phyloP scores from a whole-genome alignment of 208 protist species.

The Leishmania braziliensis region DNA sequence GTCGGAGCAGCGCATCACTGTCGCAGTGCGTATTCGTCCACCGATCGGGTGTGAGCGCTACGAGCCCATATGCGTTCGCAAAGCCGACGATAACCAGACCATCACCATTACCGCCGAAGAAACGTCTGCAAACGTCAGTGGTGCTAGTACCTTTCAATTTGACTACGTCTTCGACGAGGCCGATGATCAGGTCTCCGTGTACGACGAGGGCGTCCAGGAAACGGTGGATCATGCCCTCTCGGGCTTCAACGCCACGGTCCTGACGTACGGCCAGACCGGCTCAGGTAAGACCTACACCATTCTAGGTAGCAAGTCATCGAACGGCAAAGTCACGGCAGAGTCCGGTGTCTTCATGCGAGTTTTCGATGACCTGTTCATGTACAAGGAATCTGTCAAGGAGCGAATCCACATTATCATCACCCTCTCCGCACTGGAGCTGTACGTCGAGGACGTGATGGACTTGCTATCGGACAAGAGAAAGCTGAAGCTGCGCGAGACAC shows the following conservation, averaged over 20 bases:
- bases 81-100: constrained; percentile 73
- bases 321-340: constrained; percentile 41
- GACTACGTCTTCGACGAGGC: constrained; percentile 86
- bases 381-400: constrained; percentile 45
- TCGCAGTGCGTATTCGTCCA: constrained; percentile 85
- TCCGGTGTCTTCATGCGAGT: constrained; percentile 87
- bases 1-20: constrained; percentile 76
- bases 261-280: constrained; percentile 92
- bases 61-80: constrained; percentile 65
- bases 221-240: constrained; percentile 81
- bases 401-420: constrained; percentile 70
- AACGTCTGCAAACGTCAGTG: constrained; percentile 34
- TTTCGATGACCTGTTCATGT: constrained; percentile 85
- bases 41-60: constrained; percentile 73
- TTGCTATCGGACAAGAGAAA: constrained; percentile 79
- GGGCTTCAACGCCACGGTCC: constrained; percentile 83
- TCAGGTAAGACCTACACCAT: constrained; percentile 94
- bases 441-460: constrained; percentile 90
- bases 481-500: constrained; percentile 80
- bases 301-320: constrained; percentile 60
- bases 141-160: constrained; percentile 65
- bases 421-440: constrained; percentile 88
- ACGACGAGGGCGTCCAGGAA: constrained; percentile 84
- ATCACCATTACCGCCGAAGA: constrained; percentile 77
- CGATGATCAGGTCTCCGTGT: constrained; percentile 77